These are phyloP conservation scores for Acanthochlamys bracteata DNA, from an alignment of 106 monocot genomes.

Conservation along the genomic window DNA sequence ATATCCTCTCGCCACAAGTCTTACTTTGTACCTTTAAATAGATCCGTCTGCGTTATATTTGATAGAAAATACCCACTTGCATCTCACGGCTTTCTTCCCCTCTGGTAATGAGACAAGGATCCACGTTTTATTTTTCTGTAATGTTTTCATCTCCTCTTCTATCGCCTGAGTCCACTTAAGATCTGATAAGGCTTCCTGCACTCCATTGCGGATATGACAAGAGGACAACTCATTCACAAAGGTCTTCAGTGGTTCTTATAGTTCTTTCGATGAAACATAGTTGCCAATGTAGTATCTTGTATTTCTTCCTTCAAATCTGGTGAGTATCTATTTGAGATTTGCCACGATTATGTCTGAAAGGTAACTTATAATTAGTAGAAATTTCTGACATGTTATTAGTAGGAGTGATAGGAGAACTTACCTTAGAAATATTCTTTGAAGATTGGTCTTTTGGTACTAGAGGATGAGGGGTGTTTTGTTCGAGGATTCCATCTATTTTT, in stretches of 20 bases:
- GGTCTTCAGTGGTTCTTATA: not conserved
- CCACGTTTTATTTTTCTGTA: constrained; percentile 8
- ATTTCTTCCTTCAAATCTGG: too few relatives aligned
- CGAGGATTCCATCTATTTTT: too few relatives aligned
- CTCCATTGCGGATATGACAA: too few relatives aligned
- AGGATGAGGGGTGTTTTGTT: too few relatives aligned
- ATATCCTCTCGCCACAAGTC: not conserved
- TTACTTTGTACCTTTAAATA: constrained; percentile 3
- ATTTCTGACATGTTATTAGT: too few relatives aligned
- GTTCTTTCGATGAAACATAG: not conserved
- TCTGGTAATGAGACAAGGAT: not conserved
- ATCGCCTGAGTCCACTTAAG: not conserved
- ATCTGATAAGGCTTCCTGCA: constrained; percentile 5
- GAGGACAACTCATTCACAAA: not conserved
- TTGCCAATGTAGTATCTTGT: not conserved
- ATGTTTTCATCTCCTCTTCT: not conserved
- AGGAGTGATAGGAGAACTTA: too few relatives aligned
- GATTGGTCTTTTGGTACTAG: not conserved
- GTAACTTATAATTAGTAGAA: not conserved
- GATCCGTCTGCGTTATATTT: too few relatives aligned
- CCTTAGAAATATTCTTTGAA: too few relatives aligned
- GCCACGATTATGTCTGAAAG: not conserved
- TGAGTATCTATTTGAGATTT: not conserved
- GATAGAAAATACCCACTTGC: not conserved
- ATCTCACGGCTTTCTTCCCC: not conserved